Evolutionary conservation across 2,329 filamentous ascomycete species (phyloP), one percentile per base, ranked within the genome.

Genomic region (Daldinia eschscholtzii): DNA sequence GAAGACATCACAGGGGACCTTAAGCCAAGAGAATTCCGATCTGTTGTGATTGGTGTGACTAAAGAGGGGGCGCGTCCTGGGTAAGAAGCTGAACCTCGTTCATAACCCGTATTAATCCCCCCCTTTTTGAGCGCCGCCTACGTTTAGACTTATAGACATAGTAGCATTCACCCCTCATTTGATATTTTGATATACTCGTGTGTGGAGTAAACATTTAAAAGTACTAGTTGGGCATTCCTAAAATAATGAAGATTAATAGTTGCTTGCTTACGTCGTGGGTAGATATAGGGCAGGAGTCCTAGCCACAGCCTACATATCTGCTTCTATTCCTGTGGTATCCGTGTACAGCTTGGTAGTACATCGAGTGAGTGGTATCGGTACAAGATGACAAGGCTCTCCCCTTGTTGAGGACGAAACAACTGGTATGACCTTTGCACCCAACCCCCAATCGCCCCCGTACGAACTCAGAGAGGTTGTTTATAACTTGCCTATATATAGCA

Each of bases 11-110:
- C 46, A 50, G n/a, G 9, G 6, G 30, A 2, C 26, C 18, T 4
- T 26, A 30, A 6, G 46, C 46, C 46, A 50, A 50, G 46, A 35
- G 5, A 23, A 26, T 15, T 7, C 12, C 4, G 4, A 20, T 26
- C 10, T 56, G 20, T 37, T 41, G 15, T 56, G 53, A 56, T 56
- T 39, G 20, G 53, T 56, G 35, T 56, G 37, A 56, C 53, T 20
- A 56, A 41, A 39, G 33, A 39, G 52, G 33, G 52, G 20, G 26
- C 18, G 12, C 18, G 13, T 4, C 13, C 18, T 56, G n/a, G 30
- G 35, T 28, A 37, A 26, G 35, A 18, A 55, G 30, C 33, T 23
- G 53, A 26, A 15, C 20, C 35, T 6, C 20, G 9, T 26, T 26
- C 37, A 23, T 12, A 39, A 26, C 10, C 37, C n/a, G 13, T 52